phyloP scores from a whole-genome alignment of 148 eudicot species.

The Rhododendron mucronatum region DNA sequence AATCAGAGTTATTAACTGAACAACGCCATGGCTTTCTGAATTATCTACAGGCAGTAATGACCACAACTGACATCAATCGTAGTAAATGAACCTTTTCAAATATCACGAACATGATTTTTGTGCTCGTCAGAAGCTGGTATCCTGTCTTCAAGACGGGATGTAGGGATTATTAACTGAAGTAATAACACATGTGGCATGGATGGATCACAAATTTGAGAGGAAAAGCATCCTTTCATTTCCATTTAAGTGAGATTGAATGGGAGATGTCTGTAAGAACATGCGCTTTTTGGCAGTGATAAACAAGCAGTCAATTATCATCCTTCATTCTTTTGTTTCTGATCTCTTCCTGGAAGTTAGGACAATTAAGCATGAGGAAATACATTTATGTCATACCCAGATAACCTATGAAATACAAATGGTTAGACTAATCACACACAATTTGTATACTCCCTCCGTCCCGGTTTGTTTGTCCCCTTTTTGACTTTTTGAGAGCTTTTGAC shows the following conservation, averaged over 20 bases:
- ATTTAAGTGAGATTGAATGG: background rate
- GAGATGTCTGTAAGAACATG: background rate
- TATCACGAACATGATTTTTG: background rate
- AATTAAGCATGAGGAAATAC: background rate
- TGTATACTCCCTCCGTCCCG: background rate
- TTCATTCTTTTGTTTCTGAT: background rate
- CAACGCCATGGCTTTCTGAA: background rate
- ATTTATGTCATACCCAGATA: background rate
- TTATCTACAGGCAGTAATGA: background rate
- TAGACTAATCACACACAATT: background rate
- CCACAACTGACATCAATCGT: background rate
- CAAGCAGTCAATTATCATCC: background rate
- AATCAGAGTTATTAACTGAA: background rate
- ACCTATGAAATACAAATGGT: background rate
- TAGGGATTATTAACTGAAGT: background rate
- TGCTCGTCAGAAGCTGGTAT: background rate
- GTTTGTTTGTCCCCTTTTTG: no score
- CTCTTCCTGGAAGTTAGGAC: background rate
- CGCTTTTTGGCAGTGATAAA: background rate
- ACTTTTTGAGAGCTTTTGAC: no score
- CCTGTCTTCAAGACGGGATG: background rate
- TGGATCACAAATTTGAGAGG: background rate
- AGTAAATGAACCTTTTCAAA: background rate
- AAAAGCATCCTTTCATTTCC: background rate
- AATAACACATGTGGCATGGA: background rate